Conservation (phyloP, 495 filamentous ascomycete species). For the Recurvomyces mirabilis region DNA sequence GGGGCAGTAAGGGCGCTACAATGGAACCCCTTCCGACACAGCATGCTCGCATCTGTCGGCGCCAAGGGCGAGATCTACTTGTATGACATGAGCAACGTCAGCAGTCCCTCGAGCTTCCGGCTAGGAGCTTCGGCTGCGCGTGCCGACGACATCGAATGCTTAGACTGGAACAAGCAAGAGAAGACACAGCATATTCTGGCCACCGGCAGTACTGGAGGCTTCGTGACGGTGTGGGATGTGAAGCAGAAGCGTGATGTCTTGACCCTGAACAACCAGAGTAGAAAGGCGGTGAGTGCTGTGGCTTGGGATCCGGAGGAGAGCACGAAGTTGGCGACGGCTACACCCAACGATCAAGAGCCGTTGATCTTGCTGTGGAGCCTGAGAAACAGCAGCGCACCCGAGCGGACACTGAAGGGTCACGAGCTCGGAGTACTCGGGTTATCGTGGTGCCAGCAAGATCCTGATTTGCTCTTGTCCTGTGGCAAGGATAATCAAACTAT, state of each 20-base stretch:
- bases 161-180: constrained; percentile 81
- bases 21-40: constrained; percentile 90
- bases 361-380: constrained; percentile 90
- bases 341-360: constrained; percentile 81
- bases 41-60: constrained; percentile 84
- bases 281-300: constrained; percentile 89
- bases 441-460: constrained; percentile 91
- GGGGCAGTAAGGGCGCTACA: constrained; percentile 91
- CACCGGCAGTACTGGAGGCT: constrained; percentile 85
- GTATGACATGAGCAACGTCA: constrained; percentile 81
- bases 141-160: constrained; percentile 84
- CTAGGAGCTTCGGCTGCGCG: constrained; percentile 78
- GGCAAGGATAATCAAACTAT: constrained; percentile 95
- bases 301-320: constrained; percentile 92
- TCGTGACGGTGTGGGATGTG: constrained; percentile 97
- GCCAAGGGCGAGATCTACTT: constrained; percentile 95
- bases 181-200: constrained; percentile 94
- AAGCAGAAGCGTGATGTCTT: constrained; percentile 93
- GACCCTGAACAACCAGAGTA: constrained; percentile 82
- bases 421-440: constrained; percentile 87
- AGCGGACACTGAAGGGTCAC: constrained; percentile 77
- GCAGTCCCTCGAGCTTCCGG: constrained; percentile 59
- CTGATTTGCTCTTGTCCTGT: constrained; percentile 79
- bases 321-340: constrained; percentile 86
- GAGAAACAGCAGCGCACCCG: constrained; percentile 89